Evolutionary conservation across 805 yeast species (phyloP).

Genomic region (Candida vaughaniae): DNA sequence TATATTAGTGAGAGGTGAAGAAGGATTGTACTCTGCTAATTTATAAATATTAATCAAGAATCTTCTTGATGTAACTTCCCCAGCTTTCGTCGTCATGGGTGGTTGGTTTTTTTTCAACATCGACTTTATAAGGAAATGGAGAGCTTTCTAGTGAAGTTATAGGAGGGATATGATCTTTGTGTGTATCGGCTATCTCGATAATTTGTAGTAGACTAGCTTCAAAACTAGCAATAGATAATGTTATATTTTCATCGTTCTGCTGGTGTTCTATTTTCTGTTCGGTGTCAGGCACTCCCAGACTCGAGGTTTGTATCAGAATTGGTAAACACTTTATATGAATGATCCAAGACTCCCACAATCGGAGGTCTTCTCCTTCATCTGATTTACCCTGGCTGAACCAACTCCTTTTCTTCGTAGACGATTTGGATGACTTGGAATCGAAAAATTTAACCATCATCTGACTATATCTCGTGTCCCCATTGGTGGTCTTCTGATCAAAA

Average conservation of each 20-base stretch:
- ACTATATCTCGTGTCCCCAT: constrained; percentile 16
- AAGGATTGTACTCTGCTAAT: constrained; percentile 40
- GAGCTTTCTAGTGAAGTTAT: constrained; percentile 62
- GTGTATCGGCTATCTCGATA: constrained; percentile 50
- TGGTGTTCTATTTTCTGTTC: background rate
- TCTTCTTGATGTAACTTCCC: constrained; percentile 45
- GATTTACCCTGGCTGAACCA: constrained; percentile 50
- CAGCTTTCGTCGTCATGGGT: constrained; percentile 33
- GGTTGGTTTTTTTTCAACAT: constrained; percentile 17
- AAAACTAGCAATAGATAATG: constrained; percentile 36
- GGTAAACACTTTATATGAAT: constrained; percentile 50
- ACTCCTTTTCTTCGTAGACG: constrained; percentile 43
- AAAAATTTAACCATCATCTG: constrained; percentile 38
- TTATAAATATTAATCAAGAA: constrained; percentile 31
- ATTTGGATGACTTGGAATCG: constrained; percentile 34
- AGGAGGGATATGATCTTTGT: constrained; percentile 72
- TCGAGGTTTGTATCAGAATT: constrained; percentile 4
- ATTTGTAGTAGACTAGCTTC: constrained; percentile 45
- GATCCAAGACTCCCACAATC: constrained; percentile 73
- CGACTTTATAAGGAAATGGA: constrained; percentile 58
- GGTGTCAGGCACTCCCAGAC: too few relatives aligned
- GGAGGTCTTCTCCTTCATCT: constrained; percentile 34
- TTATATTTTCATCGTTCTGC: constrained; percentile 11
- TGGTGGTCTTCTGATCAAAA: constrained; percentile 14
- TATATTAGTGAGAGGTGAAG: constrained; percentile 68